Base-by-base conservation (phyloP, 2,329 filamentous ascomycete genomes). In the Aspergillus clavatus region DNA sequence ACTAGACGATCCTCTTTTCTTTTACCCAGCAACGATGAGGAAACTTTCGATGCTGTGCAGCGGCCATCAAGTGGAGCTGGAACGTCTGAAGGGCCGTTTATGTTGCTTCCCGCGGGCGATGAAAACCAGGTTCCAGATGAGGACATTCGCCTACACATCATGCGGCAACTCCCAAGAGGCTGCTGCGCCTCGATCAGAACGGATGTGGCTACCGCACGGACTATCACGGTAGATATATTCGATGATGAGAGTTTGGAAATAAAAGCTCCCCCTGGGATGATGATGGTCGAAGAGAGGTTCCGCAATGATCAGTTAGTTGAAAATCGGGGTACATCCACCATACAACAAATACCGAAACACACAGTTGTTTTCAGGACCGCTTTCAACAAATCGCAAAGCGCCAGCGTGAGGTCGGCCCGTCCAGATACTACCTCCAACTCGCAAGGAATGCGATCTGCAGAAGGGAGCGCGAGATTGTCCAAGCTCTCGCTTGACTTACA, bases 1-100 rank as follows among this genome's bases (percentile, higher is more conserved):
- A 36, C 73, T 79, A 39, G 79, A 71, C 60, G 74, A 68, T 50
- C 82, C 79, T 74, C 74, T 7, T 73, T 73, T 41, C 54, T 71
- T 39, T 62, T 65, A 36, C 62, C 69, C 5, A 61, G 62, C 4
- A 60, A 58, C 10, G 60, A 62, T 8, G 63, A 72, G 35, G 64
- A 65, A 19, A 43, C 49, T 4, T 70, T 73, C 39, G 64, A 68
- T 50, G 66, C 67, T 7, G 50, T 72, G 14, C 67, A 67, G 50
- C 58, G 68, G 45, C 63, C 62, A 6, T 43, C 53, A 18, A 58
- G 55, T 40, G 45, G 51, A 8, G 39, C 51, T 23, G 61, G 65
- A 45, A 26, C 49, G 16, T 22, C 62, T 5, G 48, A 56, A 8
- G 43, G 52, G 6, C 55, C 60, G 43, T 59, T 57, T 45, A 53